Evolutionary conservation across 139 green algal genomes (phyloP).

Genomic region (Picocystis salinarum): DNA sequence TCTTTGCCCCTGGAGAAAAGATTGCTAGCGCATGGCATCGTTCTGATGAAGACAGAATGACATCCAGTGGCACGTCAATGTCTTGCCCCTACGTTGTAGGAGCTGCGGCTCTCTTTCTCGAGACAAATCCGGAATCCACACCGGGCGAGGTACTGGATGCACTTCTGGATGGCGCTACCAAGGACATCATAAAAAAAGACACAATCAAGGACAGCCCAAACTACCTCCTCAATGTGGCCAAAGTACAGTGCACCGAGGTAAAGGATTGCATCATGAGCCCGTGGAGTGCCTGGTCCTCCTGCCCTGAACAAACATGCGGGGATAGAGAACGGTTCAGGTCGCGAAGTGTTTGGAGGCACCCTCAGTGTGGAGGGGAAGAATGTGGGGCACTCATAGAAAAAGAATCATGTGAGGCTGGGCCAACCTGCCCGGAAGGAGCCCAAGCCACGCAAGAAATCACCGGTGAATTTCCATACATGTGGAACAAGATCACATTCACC

Average conservation of each 20-base stretch:
- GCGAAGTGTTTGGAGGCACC: background rate
- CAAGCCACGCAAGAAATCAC: background rate
- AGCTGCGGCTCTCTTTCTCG: background rate
- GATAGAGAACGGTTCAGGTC: background rate
- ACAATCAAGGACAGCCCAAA: background rate
- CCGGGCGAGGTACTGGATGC: background rate
- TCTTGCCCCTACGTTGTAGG: background rate
- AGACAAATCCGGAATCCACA: background rate
- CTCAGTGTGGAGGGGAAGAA: background rate
- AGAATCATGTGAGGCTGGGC: background rate
- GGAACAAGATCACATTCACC: background rate
- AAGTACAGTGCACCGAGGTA: constrained; percentile 1
- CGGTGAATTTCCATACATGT: background rate
- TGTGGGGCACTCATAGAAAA: constrained; percentile 1
- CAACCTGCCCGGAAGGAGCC: background rate
- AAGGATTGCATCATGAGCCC: constrained; percentile 1
- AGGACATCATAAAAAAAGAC: background rate
- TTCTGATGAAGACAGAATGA: background rate
- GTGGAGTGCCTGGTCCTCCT: background rate
- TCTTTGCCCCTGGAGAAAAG: constrained; percentile 2
- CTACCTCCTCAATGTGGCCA: background rate
- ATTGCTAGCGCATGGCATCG: background rate
- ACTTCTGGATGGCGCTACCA: background rate
- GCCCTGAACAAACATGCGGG: background rate
- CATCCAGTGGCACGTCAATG: constrained; percentile 1